Evolutionary conservation across 2,329 filamentous ascomycete genomes (phyloP).

Genomic region (Phialophora tarda): DNA sequence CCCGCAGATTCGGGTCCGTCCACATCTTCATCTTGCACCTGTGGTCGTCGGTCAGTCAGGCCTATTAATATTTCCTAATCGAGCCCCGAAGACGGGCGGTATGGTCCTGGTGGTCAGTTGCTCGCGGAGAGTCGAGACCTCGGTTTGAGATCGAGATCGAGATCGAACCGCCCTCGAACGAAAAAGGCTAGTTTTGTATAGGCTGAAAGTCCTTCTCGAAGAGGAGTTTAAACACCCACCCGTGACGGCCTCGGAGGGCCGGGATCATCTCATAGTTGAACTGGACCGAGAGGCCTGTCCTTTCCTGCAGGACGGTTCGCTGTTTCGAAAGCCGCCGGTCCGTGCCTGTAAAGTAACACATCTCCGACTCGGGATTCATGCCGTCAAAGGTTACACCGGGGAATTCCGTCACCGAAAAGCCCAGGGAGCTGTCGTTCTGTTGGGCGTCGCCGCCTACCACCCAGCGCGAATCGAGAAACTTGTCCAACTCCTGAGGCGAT

Average conservation of each 20-base stretch:
- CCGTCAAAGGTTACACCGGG: neutral
- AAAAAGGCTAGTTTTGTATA: neutral
- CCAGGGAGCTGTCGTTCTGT: neutral
- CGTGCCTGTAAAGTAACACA: neutral
- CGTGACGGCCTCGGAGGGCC: conserved; percentile 1
- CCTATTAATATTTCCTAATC: no score
- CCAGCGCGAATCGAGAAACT: neutral
- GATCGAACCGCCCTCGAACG: conserved; percentile 46
- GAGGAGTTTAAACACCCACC: conserved; percentile 1
- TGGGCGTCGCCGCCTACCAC: neutral
- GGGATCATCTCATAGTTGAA: conserved; percentile 7
- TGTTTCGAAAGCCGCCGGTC: conserved; percentile 2
- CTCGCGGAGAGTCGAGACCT: conserved; percentile 28
- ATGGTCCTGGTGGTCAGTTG: no score
- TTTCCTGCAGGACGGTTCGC: neutral
- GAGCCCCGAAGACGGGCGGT: no score
- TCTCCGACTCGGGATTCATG: neutral
- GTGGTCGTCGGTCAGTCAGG: no score
- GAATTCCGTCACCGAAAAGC: neutral
- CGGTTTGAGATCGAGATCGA: conserved; percentile 60
- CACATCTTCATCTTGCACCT: no score
- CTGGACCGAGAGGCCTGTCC: neutral
- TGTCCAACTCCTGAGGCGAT: conserved; percentile 2
- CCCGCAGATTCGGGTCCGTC: no score
- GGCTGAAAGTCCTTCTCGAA: neutral